phyloP scores from a whole-genome alignment of 768 basidiomycete genomes.

The Calocybe gangraenosa region DNA sequence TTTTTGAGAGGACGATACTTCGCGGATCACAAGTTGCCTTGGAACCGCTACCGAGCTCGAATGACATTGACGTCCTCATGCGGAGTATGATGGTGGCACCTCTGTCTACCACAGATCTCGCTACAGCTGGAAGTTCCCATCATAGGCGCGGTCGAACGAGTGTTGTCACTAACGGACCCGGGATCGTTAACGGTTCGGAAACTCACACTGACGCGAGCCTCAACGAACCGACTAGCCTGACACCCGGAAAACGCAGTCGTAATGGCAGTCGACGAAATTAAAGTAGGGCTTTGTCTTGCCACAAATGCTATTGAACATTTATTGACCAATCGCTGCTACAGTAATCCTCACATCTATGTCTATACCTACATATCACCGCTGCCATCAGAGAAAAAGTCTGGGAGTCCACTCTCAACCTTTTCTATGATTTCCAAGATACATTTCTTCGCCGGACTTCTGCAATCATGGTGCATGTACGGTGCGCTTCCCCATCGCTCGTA shows the following conservation, averaged over 20 bases:
- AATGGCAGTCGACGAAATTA: slow-evolving; percentile 16
- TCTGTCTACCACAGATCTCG: slow-evolving; percentile 10
- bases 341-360: not conserved
- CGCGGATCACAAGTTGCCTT: slow-evolving; percentile 42
- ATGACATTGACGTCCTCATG: slow-evolving; percentile 47
- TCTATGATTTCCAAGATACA: slow-evolving; percentile 53
- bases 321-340: not conserved
- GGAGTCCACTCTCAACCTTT: slow-evolving; percentile 52
- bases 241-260: slow-evolving; percentile 19
- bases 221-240: slow-evolving; percentile 9
- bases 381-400: slow-evolving; percentile 55
- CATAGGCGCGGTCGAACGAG: slow-evolving; percentile 9
- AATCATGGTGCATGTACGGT: slow-evolving; percentile 80
- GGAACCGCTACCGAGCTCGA: slow-evolving; percentile 38
- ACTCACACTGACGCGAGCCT: slow-evolving; percentile 1
- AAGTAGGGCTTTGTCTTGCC: slow-evolving; percentile 1
- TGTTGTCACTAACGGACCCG: slow-evolving; percentile 28
- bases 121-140: not conserved
- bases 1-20: slow-evolving; percentile 43
- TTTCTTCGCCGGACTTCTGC: slow-evolving; percentile 53
- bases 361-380: slow-evolving; percentile 6
- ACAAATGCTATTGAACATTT: not conserved
- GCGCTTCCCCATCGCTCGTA: slow-evolving; percentile 68
- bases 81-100: slow-evolving; percentile 45
- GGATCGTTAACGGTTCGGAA: slow-evolving; percentile 27